Conservation (phyloP, 768 basidiomycete species). For the Auricularia auricula-judae region DNA sequence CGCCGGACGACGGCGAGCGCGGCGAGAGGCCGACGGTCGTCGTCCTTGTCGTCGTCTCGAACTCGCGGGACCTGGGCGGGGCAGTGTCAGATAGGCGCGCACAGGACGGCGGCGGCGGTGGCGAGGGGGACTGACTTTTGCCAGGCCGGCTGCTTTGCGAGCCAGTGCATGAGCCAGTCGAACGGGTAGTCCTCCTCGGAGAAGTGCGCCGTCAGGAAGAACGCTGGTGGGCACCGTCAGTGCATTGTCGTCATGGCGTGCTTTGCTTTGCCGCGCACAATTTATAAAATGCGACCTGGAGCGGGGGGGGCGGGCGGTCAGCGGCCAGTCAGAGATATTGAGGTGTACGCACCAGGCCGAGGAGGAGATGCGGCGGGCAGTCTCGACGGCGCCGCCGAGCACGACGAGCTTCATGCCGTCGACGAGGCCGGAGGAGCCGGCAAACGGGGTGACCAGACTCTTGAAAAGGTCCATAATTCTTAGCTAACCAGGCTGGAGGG, state of each 20-base stretch:
- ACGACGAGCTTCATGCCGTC: constrained; percentile 88
- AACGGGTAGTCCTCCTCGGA: constrained; percentile 85
- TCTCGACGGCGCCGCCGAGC: constrained; percentile 79
- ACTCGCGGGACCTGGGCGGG: constrained; percentile 50
- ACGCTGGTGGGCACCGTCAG: constrained; percentile 30
- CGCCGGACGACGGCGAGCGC: constrained; percentile 2
- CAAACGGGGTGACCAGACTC: constrained; percentile 71
- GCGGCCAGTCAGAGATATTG: too few species aligned
- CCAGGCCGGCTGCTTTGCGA: constrained; percentile 74
- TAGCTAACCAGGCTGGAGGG: too few species aligned
- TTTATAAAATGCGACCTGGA: constrained; percentile 76
- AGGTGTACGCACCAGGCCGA: constrained; percentile 50
- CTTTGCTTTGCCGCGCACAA: constrained; percentile 36
- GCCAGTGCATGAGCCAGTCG: constrained; percentile 88
- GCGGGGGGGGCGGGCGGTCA: not conserved
- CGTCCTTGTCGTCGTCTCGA: constrained; percentile 76
- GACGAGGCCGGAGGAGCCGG: constrained; percentile 69
- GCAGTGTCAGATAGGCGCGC: not conserved
- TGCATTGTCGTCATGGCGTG: constrained; percentile 5
- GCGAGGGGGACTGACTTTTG: constrained; percentile 33
- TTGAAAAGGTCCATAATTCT: constrained; percentile 62
- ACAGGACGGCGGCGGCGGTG: not conserved
- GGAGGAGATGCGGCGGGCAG: constrained; percentile 69
- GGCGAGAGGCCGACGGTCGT: constrained; percentile 31
- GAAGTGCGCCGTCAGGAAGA: constrained; percentile 86